Evolutionary conservation across 2,329 filamentous ascomycete species (phyloP).

Genomic region (Aspergillus piperis): DNA sequence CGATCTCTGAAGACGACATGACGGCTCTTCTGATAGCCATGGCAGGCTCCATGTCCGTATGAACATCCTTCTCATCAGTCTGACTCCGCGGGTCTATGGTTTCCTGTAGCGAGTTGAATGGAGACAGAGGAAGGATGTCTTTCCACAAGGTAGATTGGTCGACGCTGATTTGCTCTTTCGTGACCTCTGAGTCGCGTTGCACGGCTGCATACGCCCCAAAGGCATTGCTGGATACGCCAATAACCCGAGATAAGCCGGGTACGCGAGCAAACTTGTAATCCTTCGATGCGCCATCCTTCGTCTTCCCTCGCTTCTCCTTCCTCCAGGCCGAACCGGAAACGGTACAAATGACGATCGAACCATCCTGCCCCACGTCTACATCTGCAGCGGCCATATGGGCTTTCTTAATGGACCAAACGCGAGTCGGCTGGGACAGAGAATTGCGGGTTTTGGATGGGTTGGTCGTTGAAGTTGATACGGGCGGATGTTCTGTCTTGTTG

Average conservation of each 20-base stretch:
- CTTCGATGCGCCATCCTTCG: slow-evolving; percentile 73
- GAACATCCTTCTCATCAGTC: slow-evolving; percentile 43
- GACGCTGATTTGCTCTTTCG: slow-evolving; percentile 69
- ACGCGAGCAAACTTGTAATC: slow-evolving; percentile 96
- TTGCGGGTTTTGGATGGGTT: slow-evolving; percentile 89
- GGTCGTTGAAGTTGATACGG: slow-evolving; percentile 73
- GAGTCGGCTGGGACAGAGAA: slow-evolving; percentile 73
- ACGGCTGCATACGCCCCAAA: slow-evolving; percentile 89
- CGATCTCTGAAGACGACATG: slow-evolving; percentile 49
- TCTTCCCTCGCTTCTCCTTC: slow-evolving; percentile 77
- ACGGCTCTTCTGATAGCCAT: slow-evolving; percentile 43
- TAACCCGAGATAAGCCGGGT: slow-evolving; percentile 80
- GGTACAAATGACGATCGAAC: slow-evolving; percentile 91
- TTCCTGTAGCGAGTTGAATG: slow-evolving; percentile 63
- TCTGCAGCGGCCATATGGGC: slow-evolving; percentile 81
- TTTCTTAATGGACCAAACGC: slow-evolving; percentile 87
- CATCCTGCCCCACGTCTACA: slow-evolving; percentile 86
- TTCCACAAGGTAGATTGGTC: slow-evolving; percentile 70
- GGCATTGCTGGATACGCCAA: slow-evolving; percentile 80
- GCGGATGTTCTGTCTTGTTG: slow-evolving; percentile 65
- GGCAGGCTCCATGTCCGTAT: slow-evolving; percentile 19
- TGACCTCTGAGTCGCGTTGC: slow-evolving; percentile 79
- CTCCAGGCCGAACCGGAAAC: slow-evolving; percentile 91
- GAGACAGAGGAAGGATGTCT: slow-evolving; percentile 69
- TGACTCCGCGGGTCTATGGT: slow-evolving; percentile 40